Evolutionary conservation across 306 rosid species (phyloP).

Genomic region (Lathyrus sativus): DNA sequence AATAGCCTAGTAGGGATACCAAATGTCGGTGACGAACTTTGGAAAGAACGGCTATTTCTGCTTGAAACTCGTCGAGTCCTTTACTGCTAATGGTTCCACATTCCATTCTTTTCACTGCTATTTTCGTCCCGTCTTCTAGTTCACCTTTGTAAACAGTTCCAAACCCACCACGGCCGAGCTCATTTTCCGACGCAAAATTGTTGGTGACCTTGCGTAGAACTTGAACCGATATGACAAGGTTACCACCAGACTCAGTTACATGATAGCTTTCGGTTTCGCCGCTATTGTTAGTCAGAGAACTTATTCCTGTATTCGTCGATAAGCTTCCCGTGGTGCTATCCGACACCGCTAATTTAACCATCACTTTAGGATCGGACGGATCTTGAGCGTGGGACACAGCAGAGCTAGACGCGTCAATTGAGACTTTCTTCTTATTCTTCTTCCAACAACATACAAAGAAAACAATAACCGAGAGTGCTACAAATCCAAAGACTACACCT

Average conservation of each 20-base stretch:
- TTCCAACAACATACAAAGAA: slow-evolving; percentile 47
- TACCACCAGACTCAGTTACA: slow-evolving; percentile 53
- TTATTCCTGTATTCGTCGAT: slow-evolving; percentile 52
- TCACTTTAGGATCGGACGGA: slow-evolving; percentile 50
- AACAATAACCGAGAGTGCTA: slow-evolving; percentile 40
- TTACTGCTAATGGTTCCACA: slow-evolving; percentile 53
- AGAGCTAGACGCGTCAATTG: slow-evolving; percentile 40
- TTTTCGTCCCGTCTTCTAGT: slow-evolving; percentile 59
- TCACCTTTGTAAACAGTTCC: slow-evolving; percentile 84
- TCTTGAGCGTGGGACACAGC: slow-evolving; percentile 58
- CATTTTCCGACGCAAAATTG: slow-evolving; percentile 58
- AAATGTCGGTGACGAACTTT: slow-evolving; percentile 78
- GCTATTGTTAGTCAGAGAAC: slow-evolving; percentile 50
- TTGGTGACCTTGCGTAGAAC: slow-evolving; percentile 65
- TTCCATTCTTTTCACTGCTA: slow-evolving; percentile 91
- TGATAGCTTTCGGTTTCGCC: slow-evolving; percentile 53
- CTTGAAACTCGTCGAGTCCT: slow-evolving; percentile 69
- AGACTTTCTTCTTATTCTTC: slow-evolving; percentile 49
- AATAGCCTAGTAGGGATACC: slow-evolving; percentile 73
- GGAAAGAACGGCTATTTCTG: slow-evolving; percentile 78
- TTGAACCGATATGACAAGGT: slow-evolving; percentile 57
- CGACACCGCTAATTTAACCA: slow-evolving; percentile 53
- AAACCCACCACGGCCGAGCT: slow-evolving; percentile 81
- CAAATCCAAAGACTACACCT: slow-evolving; percentile 33
- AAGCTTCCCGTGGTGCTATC: slow-evolving; percentile 46